Evolutionary conservation across 2,329 filamentous ascomycete species (phyloP).

Genomic region (Tolypocladium endophyticum): DNA sequence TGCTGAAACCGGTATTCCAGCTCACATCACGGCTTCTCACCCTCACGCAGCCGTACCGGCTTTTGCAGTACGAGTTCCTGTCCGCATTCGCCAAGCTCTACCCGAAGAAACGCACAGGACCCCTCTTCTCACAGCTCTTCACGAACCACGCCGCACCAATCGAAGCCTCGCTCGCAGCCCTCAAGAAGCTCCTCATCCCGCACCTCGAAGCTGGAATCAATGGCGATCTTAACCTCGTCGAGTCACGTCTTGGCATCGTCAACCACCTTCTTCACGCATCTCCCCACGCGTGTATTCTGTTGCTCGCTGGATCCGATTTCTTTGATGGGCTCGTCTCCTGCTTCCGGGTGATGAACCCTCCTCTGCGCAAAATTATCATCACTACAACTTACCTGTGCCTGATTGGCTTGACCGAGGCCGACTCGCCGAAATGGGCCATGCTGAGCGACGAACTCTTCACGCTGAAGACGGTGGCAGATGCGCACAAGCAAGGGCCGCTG

Average conservation of each 20-base stretch:
- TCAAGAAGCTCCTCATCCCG: conserved; percentile 53
- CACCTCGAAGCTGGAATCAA: conserved; percentile 51
- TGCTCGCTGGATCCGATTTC: conserved; percentile 81
- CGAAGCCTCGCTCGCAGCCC: conserved; percentile 43
- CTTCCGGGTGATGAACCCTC: conserved; percentile 53
- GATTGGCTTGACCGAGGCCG: conserved; percentile 54
- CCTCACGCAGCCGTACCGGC: conserved; percentile 25
- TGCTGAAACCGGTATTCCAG: conserved; percentile 56
- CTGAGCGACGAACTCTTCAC: conserved; percentile 77
- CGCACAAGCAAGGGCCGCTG: conserved; percentile 44
- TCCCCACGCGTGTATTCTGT: conserved; percentile 44
- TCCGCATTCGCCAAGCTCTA: conserved; percentile 59
- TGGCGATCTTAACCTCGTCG: conserved; percentile 42
- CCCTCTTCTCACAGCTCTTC: conserved; percentile 40
- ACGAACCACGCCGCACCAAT: conserved; percentile 35
- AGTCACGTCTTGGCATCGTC: conserved; percentile 44
- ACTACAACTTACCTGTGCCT: conserved; percentile 68
- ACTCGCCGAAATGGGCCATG: conserved; percentile 60
- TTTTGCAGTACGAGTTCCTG: conserved; percentile 59
- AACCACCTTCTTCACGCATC: conserved; percentile 55
- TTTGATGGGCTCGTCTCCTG: conserved; percentile 62
- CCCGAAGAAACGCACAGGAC: conserved; percentile 48
- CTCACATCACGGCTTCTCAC: conserved; percentile 49
- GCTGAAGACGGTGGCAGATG: conserved; percentile 61
- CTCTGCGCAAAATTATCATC: conserved; percentile 56